Evolutionary conservation across 345 rosid species (phyloP).

Genomic region (Tarenaya hassleriana): DNA sequence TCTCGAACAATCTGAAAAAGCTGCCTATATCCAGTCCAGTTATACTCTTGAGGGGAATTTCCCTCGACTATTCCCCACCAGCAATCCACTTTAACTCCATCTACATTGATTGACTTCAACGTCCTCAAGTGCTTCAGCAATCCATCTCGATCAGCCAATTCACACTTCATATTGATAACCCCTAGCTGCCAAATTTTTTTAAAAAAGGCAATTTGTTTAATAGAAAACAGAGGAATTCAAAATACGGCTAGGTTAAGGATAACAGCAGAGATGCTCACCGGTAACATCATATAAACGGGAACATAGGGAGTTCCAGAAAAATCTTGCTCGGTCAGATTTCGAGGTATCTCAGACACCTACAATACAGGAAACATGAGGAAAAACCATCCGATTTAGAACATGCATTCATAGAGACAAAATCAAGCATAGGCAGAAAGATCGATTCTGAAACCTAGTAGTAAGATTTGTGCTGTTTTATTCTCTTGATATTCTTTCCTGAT

Average conservation of each 20-base stretch:
- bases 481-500: not conserved
- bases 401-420: constrained; percentile 12
- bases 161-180: constrained; percentile 85
- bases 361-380: constrained; percentile 18
- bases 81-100: constrained; percentile 90
- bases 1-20: constrained; percentile 77
- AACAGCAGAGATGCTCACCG: constrained; percentile 48
- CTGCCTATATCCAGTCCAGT: constrained; percentile 86
- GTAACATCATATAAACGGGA: constrained; percentile 93
- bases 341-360: constrained; percentile 48
- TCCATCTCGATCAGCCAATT: constrained; percentile 81
- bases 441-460: not conserved
- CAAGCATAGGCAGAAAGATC: constrained; percentile 15
- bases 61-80: constrained; percentile 99
- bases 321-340: constrained; percentile 65
- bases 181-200: constrained; percentile 84
- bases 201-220: constrained; percentile 13
- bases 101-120: constrained; percentile 69
- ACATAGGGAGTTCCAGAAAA: constrained; percentile 73
- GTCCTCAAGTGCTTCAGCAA: constrained; percentile 67
- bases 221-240: not conserved
- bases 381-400: constrained; percentile 20
- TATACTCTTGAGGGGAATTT: constrained; percentile 77
- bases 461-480: not conserved
- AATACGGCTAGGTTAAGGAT: not conserved